A percentile compares a stretch with the other conserved stretches of the same genome.
phyloP scores from a whole-genome alignment of 805 yeast genomes.

The Ogataea trehaloabstinens region DNA sequence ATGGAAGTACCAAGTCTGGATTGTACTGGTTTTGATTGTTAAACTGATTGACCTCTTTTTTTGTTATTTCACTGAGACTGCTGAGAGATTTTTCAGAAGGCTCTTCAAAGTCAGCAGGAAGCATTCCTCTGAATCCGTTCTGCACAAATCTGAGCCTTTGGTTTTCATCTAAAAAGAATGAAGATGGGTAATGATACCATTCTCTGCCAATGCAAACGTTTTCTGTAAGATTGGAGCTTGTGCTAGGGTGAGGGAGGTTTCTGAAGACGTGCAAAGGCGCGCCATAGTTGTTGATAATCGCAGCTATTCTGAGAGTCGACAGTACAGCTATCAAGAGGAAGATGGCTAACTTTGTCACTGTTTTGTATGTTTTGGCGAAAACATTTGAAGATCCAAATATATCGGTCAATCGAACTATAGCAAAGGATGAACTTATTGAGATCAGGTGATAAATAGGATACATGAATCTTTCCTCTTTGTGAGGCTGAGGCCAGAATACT shows the following conservation, averaged over 20 bases:
- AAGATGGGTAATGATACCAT: constrained; percentile 91
- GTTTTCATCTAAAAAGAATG: constrained; percentile 71
- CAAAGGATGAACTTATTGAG: constrained; percentile 58
- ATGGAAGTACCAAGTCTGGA: constrained; percentile 47
- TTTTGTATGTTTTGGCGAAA: constrained; percentile 11
- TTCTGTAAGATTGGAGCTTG: constrained; percentile 22
- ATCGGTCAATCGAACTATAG: constrained; percentile 23
- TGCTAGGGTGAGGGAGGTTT: constrained; percentile 33
- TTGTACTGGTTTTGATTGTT: constrained; percentile 74
- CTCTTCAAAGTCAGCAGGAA: constrained; percentile 82
- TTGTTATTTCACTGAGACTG: constrained; percentile 35
- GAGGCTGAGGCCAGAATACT: constrained; percentile 75
- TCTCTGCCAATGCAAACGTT: constrained; percentile 91
- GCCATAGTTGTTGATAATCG: constrained; percentile 63
- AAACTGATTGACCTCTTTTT: constrained; percentile 60
- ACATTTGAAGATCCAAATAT: constrained; percentile 14
- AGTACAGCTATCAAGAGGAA: constrained; percentile 22
- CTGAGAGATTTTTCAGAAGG: constrained; percentile 18
- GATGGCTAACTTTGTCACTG: constrained; percentile 7
- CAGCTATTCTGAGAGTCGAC: constrained; percentile 53
- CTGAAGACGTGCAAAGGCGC: constrained; percentile 67
- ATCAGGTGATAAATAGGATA: constrained; percentile 81
- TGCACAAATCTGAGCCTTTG: constrained; percentile 64
- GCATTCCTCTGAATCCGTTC: constrained; percentile 80
- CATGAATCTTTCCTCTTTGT: constrained; percentile 88